Conservation (phyloP, 108 stramenopile genomes). For the Mediolabrus comicus region DNA sequence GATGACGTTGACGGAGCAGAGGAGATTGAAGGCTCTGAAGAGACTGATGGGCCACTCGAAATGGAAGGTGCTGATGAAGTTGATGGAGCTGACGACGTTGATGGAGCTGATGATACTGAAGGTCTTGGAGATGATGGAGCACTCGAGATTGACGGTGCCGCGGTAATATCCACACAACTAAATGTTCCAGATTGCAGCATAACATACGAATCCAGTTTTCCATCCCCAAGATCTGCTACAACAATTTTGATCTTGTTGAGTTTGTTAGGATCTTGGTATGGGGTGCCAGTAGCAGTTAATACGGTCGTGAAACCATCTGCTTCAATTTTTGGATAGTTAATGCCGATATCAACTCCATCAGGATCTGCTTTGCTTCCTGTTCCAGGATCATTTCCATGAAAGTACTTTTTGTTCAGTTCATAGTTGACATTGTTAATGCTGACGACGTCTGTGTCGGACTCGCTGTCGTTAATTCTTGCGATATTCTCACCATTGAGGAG, state of each 20-base stretch:
- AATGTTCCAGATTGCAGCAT: constrained; percentile 26
- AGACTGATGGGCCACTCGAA: too few species aligned
- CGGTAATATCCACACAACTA: constrained; percentile 33
- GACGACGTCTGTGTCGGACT: constrained; percentile 15
- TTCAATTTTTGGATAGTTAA: constrained; percentile 16
- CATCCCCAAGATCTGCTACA: constrained; percentile 36
- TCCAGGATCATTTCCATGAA: constrained; percentile 46
- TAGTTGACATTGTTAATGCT: constrained; percentile 47
- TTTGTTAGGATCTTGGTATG: background rate
- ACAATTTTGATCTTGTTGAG: constrained; percentile 38
- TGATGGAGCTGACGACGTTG: too few species aligned
- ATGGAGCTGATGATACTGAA: too few species aligned
- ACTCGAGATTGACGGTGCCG: constrained; percentile 8
- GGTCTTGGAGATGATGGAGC: background rate
- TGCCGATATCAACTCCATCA: background rate
- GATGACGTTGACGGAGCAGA: too few species aligned
- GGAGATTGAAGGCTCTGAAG: too few species aligned
- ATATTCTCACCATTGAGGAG: constrained; percentile 35
- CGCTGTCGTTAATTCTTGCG: constrained; percentile 7
- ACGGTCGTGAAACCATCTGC: constrained; percentile 43
- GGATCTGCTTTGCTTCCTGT: constrained; percentile 7
- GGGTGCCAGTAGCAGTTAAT: constrained; percentile 26
- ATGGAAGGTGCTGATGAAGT: too few species aligned
- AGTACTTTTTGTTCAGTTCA: constrained; percentile 23
- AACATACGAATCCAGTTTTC: constrained; percentile 35